These are phyloP conservation scores for Viridothelium virens DNA, from an alignment of 495 filamentous ascomycete species.

Conservation along the genomic window DNA sequence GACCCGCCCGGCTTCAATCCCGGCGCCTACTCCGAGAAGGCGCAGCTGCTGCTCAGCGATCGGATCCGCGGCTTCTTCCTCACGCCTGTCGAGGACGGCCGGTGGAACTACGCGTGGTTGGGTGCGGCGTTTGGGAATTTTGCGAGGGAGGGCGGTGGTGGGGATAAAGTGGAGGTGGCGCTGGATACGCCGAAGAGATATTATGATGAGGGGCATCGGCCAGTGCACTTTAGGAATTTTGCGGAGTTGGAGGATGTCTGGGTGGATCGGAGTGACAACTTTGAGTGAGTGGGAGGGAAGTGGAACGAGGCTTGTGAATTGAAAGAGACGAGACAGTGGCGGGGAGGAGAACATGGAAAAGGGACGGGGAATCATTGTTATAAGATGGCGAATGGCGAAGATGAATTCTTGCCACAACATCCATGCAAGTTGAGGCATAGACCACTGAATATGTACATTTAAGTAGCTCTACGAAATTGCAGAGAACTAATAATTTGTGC, in stretches of 20 bases:
- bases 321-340: not conserved
- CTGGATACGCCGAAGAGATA: slow-evolving; percentile 80
- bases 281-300: slow-evolving; percentile 18
- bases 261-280: slow-evolving; percentile 38
- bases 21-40: slow-evolving; percentile 89
- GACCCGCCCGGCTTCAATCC: slow-evolving; percentile 77
- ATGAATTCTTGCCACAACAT: too few relatives aligned
- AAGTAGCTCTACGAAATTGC: too few relatives aligned
- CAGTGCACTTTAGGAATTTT: slow-evolving; percentile 66
- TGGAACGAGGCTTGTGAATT: not conserved
- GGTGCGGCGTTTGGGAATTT: slow-evolving; percentile 69
- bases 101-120: slow-evolving; percentile 99
- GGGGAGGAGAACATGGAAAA: too few relatives aligned
- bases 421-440: too few relatives aligned
- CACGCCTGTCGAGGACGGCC: slow-evolving; percentile 70
- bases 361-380: too few relatives aligned
- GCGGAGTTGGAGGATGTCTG: slow-evolving; percentile 39
- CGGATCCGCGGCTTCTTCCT: slow-evolving; percentile 92
- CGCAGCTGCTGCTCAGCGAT: slow-evolving; percentile 84
- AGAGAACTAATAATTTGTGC: too few relatives aligned
- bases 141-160: slow-evolving; percentile 70
- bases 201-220: slow-evolving; percentile 89
- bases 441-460: too few relatives aligned
- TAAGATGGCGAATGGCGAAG: too few relatives aligned
- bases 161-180: slow-evolving; percentile 61